These are phyloP conservation scores for Amoeboaphelidium protococcarum DNA, from an alignment of 371 early-diverging fungal species.

Conservation along the genomic window DNA sequence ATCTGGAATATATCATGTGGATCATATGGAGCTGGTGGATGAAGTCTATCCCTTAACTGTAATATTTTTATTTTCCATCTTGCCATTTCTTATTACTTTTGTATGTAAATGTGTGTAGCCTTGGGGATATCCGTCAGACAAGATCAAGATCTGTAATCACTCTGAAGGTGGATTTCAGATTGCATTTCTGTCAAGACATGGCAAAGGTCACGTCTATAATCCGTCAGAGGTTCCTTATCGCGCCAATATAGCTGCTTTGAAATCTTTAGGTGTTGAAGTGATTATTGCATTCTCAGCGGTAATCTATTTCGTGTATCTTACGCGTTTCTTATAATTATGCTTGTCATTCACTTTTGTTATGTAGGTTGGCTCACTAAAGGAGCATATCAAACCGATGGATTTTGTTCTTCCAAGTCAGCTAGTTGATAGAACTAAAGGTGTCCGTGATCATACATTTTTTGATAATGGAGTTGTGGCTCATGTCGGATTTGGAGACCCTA, in stretches of 20 bases:
- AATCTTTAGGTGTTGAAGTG: constrained; percentile 63
- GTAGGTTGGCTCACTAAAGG: constrained; percentile 59
- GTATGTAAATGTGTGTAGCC: constrained; percentile 21
- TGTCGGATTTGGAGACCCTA: constrained; percentile 68
- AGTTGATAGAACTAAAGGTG: constrained; percentile 86
- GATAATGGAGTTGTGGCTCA: constrained; percentile 76
- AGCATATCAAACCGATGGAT: constrained; percentile 74
- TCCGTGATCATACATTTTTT: constrained; percentile 41
- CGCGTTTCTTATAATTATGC: too few relatives aligned
- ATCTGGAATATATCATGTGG: constrained; percentile 69
- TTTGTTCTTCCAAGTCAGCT: constrained; percentile 79
- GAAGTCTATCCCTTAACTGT: constrained; percentile 54
- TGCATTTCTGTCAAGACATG: constrained; percentile 90
- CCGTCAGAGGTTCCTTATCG: constrained; percentile 77
- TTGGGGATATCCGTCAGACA: constrained; percentile 67
- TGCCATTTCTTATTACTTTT: background rate
- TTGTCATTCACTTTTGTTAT: too few relatives aligned
- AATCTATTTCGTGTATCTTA: too few relatives aligned
- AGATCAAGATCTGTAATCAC: constrained; percentile 17
- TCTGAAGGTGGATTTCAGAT: constrained; percentile 35
- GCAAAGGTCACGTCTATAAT: constrained; percentile 54
- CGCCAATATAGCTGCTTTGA: constrained; percentile 92
- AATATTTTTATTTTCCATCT: background rate
- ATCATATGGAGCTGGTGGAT: constrained; percentile 48
- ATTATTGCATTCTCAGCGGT: constrained; percentile 81